Conservation (phyloP, 2,329 filamentous ascomycete genomes). For the Bipolaris sorokiniana region DNA sequence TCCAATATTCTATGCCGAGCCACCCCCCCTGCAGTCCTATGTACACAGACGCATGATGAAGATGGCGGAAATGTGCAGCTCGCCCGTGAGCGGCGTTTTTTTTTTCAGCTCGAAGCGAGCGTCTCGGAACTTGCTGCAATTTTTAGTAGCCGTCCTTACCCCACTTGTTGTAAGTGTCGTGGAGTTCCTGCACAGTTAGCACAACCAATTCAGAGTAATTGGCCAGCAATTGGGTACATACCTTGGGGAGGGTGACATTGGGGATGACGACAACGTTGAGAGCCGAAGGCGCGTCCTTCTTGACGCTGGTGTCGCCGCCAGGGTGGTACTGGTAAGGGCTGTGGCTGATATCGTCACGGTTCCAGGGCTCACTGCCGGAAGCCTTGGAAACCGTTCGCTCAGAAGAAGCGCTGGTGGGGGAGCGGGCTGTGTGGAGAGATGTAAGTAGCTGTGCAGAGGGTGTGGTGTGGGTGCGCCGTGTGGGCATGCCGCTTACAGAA, state of each 20-base stretch:
- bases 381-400: constrained; percentile 78
- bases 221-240: constrained; percentile 11
- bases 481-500: constrained; percentile 64
- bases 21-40: constrained; percentile 16
- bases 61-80: constrained; percentile 1
- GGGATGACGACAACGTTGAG: constrained; percentile 94
- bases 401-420: constrained; percentile 83
- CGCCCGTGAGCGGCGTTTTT: background rate
- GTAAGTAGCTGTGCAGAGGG: constrained; percentile 14
- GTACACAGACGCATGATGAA: constrained; percentile 24
- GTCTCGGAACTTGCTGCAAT: background rate
- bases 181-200: constrained; percentile 68
- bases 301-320: constrained; percentile 77
- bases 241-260: constrained; percentile 87
- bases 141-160: constrained; percentile 87
- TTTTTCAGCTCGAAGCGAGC: constrained; percentile 1
- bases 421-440: constrained; percentile 65
- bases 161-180: constrained; percentile 99
- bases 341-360: constrained; percentile 60
- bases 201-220: background rate
- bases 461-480: background rate
- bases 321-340: constrained; percentile 74
- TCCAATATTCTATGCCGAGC: constrained; percentile 12
- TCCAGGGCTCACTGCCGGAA: constrained; percentile 87
- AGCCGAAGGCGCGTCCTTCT: constrained; percentile 91